Conservation (phyloP, 345 rosid genomes). For the Populus tremula region DNA sequence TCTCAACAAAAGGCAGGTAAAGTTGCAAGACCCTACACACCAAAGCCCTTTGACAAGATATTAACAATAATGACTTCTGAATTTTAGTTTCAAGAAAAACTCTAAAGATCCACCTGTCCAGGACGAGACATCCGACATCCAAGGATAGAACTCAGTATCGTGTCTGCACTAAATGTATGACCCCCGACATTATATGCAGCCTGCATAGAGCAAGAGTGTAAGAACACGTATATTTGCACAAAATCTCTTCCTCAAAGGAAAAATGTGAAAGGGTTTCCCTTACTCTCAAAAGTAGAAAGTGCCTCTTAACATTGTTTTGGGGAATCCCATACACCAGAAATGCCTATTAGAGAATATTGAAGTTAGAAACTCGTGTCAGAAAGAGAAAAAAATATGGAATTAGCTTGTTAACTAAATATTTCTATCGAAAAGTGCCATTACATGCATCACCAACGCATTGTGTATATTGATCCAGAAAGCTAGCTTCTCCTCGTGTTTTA, state of each 20-base stretch:
- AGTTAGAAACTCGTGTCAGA: conserved; percentile 16
- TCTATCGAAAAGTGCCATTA: conserved; percentile 35
- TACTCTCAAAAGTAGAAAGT: conserved; percentile 77
- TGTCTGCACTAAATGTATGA: conserved; percentile 81
- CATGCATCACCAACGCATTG: conserved; percentile 96
- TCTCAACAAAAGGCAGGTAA: not conserved
- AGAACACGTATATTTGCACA: conserved; percentile 9
- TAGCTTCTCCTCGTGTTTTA: conserved; percentile 84
- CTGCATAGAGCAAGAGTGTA: conserved; percentile 38
- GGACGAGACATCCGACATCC: conserved; percentile 92
- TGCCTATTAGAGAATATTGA: conserved; percentile 44
- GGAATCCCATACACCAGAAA: conserved; percentile 92
- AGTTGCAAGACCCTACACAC: not conserved
- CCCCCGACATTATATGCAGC: conserved; percentile 97
- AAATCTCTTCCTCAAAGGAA: not conserved
- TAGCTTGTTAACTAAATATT: not conserved
- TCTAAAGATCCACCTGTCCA: conserved; percentile 63
- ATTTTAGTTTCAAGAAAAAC: conserved; percentile 5
- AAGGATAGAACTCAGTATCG: conserved; percentile 67
- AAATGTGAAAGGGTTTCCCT: not conserved
- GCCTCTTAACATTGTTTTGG: conserved; percentile 80
- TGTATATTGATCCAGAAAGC: conserved; percentile 98
- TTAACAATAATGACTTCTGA: not conserved
- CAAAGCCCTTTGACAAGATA: not conserved
- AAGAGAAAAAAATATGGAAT: conserved; percentile 1